A percentile compares a stretch with the other conserved stretches of the same genome.
phyloP scores from a whole-genome alignment of 2,329 filamentous ascomycete genomes.

The Pyrenophora graminea region DNA sequence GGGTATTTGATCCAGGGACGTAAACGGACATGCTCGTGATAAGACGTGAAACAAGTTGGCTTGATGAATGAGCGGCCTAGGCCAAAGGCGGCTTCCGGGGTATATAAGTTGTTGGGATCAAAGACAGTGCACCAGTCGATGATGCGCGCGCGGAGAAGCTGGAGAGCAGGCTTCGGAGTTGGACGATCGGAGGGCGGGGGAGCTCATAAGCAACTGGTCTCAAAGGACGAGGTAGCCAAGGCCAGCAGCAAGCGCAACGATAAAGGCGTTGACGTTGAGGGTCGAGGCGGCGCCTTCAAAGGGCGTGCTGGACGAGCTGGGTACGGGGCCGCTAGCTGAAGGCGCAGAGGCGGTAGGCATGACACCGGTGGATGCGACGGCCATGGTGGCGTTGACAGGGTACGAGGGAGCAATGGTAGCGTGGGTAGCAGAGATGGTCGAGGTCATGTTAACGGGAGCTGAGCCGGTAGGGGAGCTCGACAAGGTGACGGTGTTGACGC shows the following conservation, averaged over 20 bases:
- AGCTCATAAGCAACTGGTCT: conserved; percentile 22
- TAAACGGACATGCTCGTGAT: conserved; percentile 27
- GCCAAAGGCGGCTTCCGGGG: conserved; percentile 24
- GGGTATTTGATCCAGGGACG: conserved; percentile 16
- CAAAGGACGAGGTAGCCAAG: conserved; percentile 44
- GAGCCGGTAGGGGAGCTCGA: conserved; percentile 34
- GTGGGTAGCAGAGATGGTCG: conserved; percentile 33
- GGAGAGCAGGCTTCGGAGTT: conserved; percentile 7
- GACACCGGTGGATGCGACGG: conserved; percentile 1
- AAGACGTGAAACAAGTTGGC: conserved; percentile 19
- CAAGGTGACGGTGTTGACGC: conserved; percentile 45
- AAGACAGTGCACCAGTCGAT: conserved; percentile 38
- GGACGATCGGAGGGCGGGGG: neutral
- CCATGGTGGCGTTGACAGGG: conserved; percentile 29
- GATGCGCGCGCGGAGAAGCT: conserved; percentile 27
- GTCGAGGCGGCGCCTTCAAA: conserved; percentile 43
- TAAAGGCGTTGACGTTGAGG: conserved; percentile 37
- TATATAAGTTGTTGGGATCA: conserved; percentile 21
- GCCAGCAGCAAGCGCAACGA: conserved; percentile 38
- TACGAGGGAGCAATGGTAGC: conserved; percentile 22
- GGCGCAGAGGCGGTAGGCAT: conserved; percentile 15
- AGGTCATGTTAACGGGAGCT: conserved; percentile 38
- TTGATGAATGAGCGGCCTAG: conserved; percentile 14
- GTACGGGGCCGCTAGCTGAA: conserved; percentile 18
- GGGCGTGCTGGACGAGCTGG: conserved; percentile 15